Evolutionary conservation across 2,329 filamentous ascomycete species (phyloP).

Genomic region (Pseudocercospora macadamiae): DNA sequence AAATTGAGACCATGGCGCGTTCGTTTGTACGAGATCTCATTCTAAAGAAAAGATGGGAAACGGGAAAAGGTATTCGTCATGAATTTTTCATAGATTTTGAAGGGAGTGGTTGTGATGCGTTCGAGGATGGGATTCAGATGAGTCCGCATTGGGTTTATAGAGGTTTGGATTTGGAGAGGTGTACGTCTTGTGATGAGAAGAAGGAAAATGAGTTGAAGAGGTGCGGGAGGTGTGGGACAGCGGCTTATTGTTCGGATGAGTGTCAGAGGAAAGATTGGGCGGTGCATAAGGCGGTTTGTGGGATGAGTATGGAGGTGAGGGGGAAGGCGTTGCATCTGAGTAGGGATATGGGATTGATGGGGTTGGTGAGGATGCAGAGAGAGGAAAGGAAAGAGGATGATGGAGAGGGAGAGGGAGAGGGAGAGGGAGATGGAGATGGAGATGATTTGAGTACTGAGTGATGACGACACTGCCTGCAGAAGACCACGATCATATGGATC

Average conservation of each 20-base stretch:
- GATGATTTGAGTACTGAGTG: too few species aligned
- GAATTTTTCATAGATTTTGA: conserved; percentile 26
- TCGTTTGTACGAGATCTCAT: conserved; percentile 19
- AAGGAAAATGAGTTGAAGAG: conserved; percentile 11
- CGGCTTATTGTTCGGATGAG: conserved; percentile 25
- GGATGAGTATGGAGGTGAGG: conserved; percentile 25
- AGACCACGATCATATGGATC: too few species aligned
- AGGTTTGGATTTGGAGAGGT: conserved; percentile 15
- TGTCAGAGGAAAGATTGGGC: conserved; percentile 29
- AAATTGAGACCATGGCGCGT: conserved; percentile 14
- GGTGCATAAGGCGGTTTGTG: conserved; percentile 28
- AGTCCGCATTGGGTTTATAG: conserved; percentile 29
- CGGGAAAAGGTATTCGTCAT: conserved; percentile 23
- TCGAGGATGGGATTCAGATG: conserved; percentile 27
- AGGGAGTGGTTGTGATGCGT: conserved; percentile 24
- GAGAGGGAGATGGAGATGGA: background rate
- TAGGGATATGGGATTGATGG: conserved; percentile 20
- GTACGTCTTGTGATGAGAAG: conserved; percentile 19
- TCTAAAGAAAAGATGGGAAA: conserved; percentile 20
- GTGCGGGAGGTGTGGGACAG: conserved; percentile 29
- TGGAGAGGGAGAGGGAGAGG: background rate
- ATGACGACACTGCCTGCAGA: too few species aligned
- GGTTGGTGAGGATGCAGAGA: conserved; percentile 15
- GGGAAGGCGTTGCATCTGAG: conserved; percentile 27
- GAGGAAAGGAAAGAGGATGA: too few species aligned